Evolutionary conservation across 1,284 basidiomycete genomes (phyloP).

Genomic region (Mycena citricolor): DNA sequence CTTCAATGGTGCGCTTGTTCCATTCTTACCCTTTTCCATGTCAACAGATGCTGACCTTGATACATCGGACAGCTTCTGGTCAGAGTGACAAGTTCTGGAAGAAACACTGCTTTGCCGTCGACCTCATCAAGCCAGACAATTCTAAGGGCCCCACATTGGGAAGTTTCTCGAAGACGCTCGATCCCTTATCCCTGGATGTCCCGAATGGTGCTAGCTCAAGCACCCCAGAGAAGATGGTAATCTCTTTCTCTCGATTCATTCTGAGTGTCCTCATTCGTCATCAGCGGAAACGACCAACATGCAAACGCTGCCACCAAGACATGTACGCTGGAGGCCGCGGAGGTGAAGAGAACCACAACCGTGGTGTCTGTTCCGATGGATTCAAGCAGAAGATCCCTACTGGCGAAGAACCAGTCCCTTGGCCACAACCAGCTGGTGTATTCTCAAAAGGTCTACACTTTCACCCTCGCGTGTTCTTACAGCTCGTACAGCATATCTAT

Average conservation of each 20-base stretch:
- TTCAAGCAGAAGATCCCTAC: conserved; percentile 2
- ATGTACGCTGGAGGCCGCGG: background rate
- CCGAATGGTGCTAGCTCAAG: too few species aligned
- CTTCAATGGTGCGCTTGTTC: background rate
- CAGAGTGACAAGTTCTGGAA: conserved; percentile 4
- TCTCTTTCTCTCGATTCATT: too few species aligned
- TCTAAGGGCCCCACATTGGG: background rate
- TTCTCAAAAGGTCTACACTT: conserved; percentile 17
- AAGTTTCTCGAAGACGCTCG: background rate
- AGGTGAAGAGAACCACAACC: conserved; percentile 1
- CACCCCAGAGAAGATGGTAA: too few species aligned
- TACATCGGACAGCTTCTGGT: background rate
- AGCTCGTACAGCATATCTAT: conserved; percentile 11
- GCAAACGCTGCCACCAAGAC: conserved; percentile 3
- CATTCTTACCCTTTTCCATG: background rate
- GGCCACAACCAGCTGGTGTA: conserved; percentile 19
- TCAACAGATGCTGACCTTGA: too few species aligned
- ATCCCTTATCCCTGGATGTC: too few species aligned
- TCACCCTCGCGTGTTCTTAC: conserved; percentile 13
- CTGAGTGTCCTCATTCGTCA: background rate
- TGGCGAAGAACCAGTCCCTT: background rate
- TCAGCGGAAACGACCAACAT: conserved; percentile 2
- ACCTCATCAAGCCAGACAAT: conserved; percentile 1
- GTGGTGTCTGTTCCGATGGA: conserved; percentile 14
- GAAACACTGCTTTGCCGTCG: conserved; percentile 10